Evolutionary conservation across 2,329 filamentous ascomycete species (phyloP).

Genomic region (Stemphylium vesicarium): DNA sequence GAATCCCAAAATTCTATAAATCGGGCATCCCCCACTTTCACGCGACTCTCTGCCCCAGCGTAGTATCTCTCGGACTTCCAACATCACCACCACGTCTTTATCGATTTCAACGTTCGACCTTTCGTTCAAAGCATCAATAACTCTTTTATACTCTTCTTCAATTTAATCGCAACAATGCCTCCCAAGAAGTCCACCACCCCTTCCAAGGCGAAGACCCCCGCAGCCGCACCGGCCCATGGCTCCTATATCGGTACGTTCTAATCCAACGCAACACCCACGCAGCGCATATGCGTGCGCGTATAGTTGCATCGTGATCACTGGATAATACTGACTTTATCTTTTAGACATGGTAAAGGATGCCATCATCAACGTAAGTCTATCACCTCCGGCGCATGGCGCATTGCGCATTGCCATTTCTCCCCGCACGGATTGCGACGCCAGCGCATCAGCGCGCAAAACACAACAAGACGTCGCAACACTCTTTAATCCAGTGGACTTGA

Average conservation of each 20-base stretch:
- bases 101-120: constrained; percentile 28
- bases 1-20: constrained; percentile 33
- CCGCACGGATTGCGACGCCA: constrained; percentile 45
- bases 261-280: constrained; percentile 49
- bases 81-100: constrained; percentile 25
- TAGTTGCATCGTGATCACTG: constrained; percentile 57
- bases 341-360: constrained; percentile 77
- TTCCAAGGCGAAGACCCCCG: constrained; percentile 64
- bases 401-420: constrained; percentile 47
- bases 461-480: constrained; percentile 24
- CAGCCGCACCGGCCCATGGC: constrained; percentile 62
- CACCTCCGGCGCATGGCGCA: constrained; percentile 57
- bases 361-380: constrained; percentile 71
- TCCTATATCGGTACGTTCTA: constrained; percentile 68
- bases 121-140: constrained; percentile 46
- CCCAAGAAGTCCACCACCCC: constrained; percentile 67
- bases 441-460: constrained; percentile 40
- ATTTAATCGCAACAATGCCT: constrained; percentile 61
- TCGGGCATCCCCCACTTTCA: constrained; percentile 31
- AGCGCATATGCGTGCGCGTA: neutral
- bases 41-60: constrained; percentile 26
- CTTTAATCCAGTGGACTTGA: constrained; percentile 14
- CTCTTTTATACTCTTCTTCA: constrained; percentile 32
- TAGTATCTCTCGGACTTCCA: constrained; percentile 30
- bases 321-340: constrained; percentile 58